A percentile compares a stretch with the other conserved stretches of the same genome.
These are phyloP conservation scores for Mortierella sp. DNA, from an alignment of 371 early-diverging fungal genomes.

Conservation along the genomic window DNA sequence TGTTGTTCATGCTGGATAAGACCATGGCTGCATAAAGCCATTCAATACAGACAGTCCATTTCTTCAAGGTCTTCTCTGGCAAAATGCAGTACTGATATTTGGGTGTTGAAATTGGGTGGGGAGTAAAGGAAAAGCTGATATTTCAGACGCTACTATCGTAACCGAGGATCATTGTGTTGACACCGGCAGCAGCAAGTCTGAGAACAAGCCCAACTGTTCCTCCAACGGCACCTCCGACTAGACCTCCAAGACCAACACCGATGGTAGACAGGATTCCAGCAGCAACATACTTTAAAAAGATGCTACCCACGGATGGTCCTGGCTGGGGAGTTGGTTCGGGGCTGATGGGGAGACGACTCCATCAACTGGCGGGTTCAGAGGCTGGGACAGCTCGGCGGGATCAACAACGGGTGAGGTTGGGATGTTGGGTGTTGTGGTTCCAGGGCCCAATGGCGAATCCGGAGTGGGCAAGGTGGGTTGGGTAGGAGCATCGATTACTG, in stretches of 20 bases:
- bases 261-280: neutral
- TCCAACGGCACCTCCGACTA: constrained; percentile 7
- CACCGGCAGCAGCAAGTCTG: neutral
- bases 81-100: no score
- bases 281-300: constrained; percentile 5
- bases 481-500: no score
- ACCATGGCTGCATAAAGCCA: no score
- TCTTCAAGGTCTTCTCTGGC: no score
- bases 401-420: neutral
- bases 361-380: neutral
- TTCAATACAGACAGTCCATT: no score
- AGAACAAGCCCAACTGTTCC: constrained; percentile 3
- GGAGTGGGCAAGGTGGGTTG: neutral
- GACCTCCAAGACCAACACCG: constrained; percentile 3
- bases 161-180: constrained; percentile 4
- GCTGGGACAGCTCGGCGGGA: neutral
- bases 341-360: neutral
- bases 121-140: no score
- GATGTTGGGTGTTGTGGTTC: neutral
- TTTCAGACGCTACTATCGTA: neutral
- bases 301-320: neutral
- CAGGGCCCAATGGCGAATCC: neutral
- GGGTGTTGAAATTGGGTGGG: no score
- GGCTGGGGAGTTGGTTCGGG: neutral
- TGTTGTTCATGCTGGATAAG: constrained; percentile 24